Conservation (phyloP, 106 monocot genomes). For the Hemerocallis citrina region DNA sequence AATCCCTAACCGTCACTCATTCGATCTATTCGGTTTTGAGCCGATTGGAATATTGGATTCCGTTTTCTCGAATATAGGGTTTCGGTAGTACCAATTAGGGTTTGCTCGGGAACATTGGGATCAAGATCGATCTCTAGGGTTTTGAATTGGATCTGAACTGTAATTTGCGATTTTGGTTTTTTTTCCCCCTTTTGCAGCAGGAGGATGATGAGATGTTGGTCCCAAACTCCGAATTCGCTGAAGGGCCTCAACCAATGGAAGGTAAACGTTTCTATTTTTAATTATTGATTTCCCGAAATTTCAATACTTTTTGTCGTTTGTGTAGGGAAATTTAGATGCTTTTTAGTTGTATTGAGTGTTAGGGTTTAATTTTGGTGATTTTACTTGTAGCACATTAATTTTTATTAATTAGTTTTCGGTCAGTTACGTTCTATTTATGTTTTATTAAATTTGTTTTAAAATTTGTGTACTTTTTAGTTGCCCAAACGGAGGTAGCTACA, state of each 20-base stretch:
- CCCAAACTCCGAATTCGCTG: conserved; percentile 39
- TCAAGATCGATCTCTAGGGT: background rate
- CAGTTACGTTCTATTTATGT: background rate
- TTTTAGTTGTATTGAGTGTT: background rate
- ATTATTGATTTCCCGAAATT: background rate
- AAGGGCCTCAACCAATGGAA: conserved; percentile 68
- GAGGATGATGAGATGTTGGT: conserved; percentile 76
- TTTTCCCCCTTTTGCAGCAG: conserved; percentile 25
- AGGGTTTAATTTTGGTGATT: background rate
- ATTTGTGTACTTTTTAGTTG: conserved; percentile 13
- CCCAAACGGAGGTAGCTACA: conserved; percentile 37
- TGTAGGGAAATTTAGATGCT: background rate
- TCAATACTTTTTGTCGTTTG: background rate
- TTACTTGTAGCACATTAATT: background rate
- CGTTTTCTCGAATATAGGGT: background rate
- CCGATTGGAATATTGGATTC: too few species aligned
- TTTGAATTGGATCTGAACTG: conserved; percentile 17
- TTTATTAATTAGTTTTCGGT: background rate
- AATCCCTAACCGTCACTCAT: background rate
- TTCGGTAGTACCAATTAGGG: background rate
- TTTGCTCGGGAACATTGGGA: background rate
- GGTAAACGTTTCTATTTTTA: conserved; percentile 14
- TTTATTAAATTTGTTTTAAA: too few species aligned
- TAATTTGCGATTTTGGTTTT: conserved; percentile 7
- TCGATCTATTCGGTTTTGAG: background rate